Conservation (phyloP, 331 rosid species). For the Saraca asoca region DNA sequence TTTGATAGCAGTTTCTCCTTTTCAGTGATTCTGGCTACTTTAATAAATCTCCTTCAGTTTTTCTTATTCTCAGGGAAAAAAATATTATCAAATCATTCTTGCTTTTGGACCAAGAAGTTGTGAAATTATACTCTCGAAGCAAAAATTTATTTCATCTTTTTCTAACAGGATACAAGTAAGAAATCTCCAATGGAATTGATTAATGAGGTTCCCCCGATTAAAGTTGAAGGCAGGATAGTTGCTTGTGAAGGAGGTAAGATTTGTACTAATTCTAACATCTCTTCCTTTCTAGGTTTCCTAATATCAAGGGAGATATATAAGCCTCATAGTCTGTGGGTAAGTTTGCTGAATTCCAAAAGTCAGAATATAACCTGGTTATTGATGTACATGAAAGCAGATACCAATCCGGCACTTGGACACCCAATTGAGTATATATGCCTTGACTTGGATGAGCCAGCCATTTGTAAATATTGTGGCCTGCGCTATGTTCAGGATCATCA, state of each 20-base stretch:
- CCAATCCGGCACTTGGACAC: slow-evolving; percentile 79
- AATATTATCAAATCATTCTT: not conserved
- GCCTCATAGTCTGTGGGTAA: not conserved
- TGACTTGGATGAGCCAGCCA: slow-evolving; percentile 68
- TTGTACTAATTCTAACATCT: slow-evolving; percentile 24
- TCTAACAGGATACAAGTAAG: slow-evolving; percentile 73
- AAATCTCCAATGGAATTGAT: slow-evolving; percentile 98
- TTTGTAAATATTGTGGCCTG: slow-evolving; percentile 93
- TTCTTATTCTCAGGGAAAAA: no score
- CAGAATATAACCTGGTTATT: slow-evolving; percentile 21
- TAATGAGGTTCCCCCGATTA: slow-evolving; percentile 93
- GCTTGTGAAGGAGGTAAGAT: slow-evolving; percentile 96
- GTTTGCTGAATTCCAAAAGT: not conserved
- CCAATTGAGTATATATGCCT: slow-evolving; percentile 94
- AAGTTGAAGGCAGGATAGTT: slow-evolving; percentile 86
- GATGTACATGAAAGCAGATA: slow-evolving; percentile 65
- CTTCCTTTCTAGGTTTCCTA: not conserved
- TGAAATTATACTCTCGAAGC: slow-evolving; percentile 2
- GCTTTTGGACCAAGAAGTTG: not conserved
- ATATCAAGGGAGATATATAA: slow-evolving; percentile 6
- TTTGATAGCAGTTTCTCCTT: not conserved
- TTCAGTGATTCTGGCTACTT: slow-evolving; percentile 7
- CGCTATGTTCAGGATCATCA: slow-evolving; percentile 86
- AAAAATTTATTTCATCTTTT: slow-evolving; percentile 15
- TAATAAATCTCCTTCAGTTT: slow-evolving; percentile 1